Base-by-base conservation (phyloP, 768 basidiomycete genomes). In the Termitomyces sp. region DNA sequence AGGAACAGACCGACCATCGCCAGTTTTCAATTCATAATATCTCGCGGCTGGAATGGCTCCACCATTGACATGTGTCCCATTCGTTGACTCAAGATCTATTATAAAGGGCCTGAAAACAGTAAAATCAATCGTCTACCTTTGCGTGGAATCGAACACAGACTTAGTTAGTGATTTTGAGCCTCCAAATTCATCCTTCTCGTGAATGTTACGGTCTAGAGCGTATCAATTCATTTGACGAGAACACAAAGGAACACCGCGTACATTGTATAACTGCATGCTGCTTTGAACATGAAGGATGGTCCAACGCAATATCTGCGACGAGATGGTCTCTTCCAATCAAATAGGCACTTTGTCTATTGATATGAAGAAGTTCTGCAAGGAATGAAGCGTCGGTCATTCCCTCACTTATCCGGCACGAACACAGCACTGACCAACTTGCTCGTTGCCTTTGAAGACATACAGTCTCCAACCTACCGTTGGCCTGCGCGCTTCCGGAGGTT, bases 1-100 rank as follows among this genome's bases (percentile, higher is more conserved):
- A n/a, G 31, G 41, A 50, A 60, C n/a, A 28, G 41, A n/a, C 55
- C 33, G 33, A 94, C 93, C 87, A 70, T 96, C 94, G 26, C 83
- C 79, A 19, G 80, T 73, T 69, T 80, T 86, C 51, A 96, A 73
- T 69, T 96, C 94, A 67, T 87, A 95, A 69, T 85, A 99, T 58
- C 96, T 77, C 8, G 93, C 87, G 1, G 85, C 76, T 2, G 97
- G 97, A 59, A 98, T 88, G 48, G 78, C 71, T 64, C 87, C 82
- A 59, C 86, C 91, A 64, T 98, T 98, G 46, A 99, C 96, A 62
- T 83, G 78, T 0, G 97, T 98, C 2, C 91, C 86, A 67, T 99
- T 99, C 2, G 97, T 98, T n/a, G 94, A 97, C 63, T 99, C 95
- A 9, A 99, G 83, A 72, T 99, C 97, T 58, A 99, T 97, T 50